Conservation (phyloP, 768 basidiomycete genomes). For the Rhizopogon salebrosus region DNA sequence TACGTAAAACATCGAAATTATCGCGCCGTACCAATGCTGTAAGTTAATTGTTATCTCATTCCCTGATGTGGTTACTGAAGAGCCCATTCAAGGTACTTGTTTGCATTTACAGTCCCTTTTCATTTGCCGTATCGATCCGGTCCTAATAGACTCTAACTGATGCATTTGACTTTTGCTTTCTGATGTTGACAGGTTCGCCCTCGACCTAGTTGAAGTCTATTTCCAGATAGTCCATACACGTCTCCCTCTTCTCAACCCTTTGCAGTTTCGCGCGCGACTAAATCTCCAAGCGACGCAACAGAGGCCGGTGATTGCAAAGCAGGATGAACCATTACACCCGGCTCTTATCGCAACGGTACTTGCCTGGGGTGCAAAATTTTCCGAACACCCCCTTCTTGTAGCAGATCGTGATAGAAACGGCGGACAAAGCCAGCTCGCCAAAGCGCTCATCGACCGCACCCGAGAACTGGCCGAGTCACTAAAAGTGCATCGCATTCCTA, state of each 20-base stretch:
- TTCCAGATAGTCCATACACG: slow-evolving; percentile 91
- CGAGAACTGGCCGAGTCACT: slow-evolving; percentile 83
- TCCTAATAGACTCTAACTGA: slow-evolving; percentile 8
- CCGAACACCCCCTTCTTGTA: slow-evolving; percentile 80
- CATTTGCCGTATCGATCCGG: slow-evolving; percentile 23
- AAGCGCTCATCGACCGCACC: slow-evolving; percentile 71
- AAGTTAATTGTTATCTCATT: slow-evolving; percentile 16
- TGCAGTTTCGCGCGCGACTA: slow-evolving; percentile 72
- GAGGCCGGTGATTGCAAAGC: slow-evolving; percentile 17
- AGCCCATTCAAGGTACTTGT: slow-evolving; percentile 9
- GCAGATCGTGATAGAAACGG: slow-evolving; percentile 68
- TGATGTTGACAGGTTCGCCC: slow-evolving; percentile 62
- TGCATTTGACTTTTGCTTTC: slow-evolving; percentile 5
- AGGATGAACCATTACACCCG: slow-evolving; percentile 53
- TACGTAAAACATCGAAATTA: slow-evolving; percentile 24
- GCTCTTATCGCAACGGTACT: slow-evolving; percentile 81
- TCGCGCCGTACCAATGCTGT: slow-evolving; percentile 18
- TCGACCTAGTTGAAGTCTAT: slow-evolving; percentile 91
- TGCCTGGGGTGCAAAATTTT: slow-evolving; percentile 92
- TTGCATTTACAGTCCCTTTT: slow-evolving; percentile 13
- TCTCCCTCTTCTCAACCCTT: slow-evolving; percentile 80
- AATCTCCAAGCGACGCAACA: slow-evolving; percentile 32
- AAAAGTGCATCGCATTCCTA: slow-evolving; percentile 80
- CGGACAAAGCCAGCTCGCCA: slow-evolving; percentile 74
- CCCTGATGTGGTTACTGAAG: slow-evolving; percentile 17